phyloP scores from a whole-genome alignment of 768 basidiomycete species.

The Cyclocybe aegerita region DNA sequence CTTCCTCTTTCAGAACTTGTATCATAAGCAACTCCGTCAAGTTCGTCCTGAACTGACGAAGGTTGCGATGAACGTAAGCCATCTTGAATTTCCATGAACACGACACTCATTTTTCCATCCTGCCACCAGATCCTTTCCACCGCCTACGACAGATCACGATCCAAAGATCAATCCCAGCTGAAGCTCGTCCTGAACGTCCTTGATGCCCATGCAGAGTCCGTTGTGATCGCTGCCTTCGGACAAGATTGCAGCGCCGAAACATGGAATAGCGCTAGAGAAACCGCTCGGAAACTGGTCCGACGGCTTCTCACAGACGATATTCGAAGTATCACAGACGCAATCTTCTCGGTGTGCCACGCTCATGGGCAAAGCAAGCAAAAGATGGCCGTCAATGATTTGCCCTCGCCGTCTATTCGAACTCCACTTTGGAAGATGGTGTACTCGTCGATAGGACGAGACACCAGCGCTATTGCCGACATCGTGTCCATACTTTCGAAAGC shows the following conservation, averaged over 20 bases:
- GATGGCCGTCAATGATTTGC: conserved; percentile 21
- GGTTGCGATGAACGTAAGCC: conserved; percentile 64
- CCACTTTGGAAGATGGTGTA: conserved; percentile 74
- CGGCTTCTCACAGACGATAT: conserved; percentile 31
- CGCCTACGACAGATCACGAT: conserved; percentile 12
- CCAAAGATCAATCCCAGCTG: conserved; percentile 11
- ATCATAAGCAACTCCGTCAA: conserved; percentile 69
- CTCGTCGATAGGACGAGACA: conserved; percentile 55
- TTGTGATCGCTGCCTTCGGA: conserved; percentile 38
- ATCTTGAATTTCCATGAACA: background rate
- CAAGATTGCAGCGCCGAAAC: conserved; percentile 27
- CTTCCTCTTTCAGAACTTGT: conserved; percentile 78
- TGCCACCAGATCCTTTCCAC: conserved; percentile 22
- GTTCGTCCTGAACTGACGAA: conserved; percentile 61
- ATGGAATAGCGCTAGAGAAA: conserved; percentile 34
- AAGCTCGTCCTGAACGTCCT: conserved; percentile 27
- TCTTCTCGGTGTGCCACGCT: conserved; percentile 29
- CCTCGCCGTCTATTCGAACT: conserved; percentile 43
- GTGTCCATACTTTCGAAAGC: conserved; percentile 56
- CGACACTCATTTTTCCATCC: background rate
- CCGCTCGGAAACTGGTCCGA: conserved; percentile 35
- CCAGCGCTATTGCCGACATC: conserved; percentile 55
- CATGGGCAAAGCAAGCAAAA: conserved; percentile 23
- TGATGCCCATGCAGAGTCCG: conserved; percentile 37
- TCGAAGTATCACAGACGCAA: conserved; percentile 25